Conservation (phyloP, 306 rosid species). For the Mimosa bimucronata region DNA sequence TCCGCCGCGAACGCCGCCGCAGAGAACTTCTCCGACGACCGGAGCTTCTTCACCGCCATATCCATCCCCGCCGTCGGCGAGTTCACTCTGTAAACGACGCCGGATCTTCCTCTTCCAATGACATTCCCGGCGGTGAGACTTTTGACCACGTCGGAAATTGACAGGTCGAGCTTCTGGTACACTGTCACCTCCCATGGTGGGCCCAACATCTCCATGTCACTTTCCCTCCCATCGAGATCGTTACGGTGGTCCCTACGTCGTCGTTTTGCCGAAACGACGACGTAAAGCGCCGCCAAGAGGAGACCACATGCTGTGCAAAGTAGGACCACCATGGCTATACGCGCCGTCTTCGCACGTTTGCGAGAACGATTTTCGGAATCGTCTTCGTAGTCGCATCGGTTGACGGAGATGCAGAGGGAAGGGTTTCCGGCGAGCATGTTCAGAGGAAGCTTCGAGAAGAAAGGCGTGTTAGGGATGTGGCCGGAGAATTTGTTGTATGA, state of each 20-base stretch:
- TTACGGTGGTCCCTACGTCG: constrained; percentile 36
- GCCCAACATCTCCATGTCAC: constrained; percentile 55
- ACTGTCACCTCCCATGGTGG: constrained; percentile 72
- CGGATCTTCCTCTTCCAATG: constrained; percentile 65
- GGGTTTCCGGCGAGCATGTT: constrained; percentile 61
- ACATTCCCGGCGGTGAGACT: constrained; percentile 49
- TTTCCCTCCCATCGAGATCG: constrained; percentile 40
- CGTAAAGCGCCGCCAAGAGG: constrained; percentile 60
- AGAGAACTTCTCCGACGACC: constrained; percentile 49
- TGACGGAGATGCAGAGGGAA: constrained; percentile 52
- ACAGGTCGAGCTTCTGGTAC: constrained; percentile 69
- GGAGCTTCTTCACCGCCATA: constrained; percentile 58
- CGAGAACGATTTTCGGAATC: background rate
- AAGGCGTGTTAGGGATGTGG: constrained; percentile 58
- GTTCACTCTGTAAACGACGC: constrained; percentile 56
- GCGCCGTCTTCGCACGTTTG: constrained; percentile 50
- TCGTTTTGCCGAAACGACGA: constrained; percentile 43
- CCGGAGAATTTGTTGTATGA: constrained; percentile 69
- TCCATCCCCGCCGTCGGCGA: constrained; percentile 41
- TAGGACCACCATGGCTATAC: constrained; percentile 63
- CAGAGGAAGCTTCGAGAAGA: constrained; percentile 62
- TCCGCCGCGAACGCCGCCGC: constrained; percentile 65
- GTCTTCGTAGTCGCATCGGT: constrained; percentile 38
- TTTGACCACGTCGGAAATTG: constrained; percentile 55
- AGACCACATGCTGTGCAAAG: constrained; percentile 61